Conservation (phyloP, 495 filamentous ascomycete species). For the Paragyromitra xinjiangensis region DNA sequence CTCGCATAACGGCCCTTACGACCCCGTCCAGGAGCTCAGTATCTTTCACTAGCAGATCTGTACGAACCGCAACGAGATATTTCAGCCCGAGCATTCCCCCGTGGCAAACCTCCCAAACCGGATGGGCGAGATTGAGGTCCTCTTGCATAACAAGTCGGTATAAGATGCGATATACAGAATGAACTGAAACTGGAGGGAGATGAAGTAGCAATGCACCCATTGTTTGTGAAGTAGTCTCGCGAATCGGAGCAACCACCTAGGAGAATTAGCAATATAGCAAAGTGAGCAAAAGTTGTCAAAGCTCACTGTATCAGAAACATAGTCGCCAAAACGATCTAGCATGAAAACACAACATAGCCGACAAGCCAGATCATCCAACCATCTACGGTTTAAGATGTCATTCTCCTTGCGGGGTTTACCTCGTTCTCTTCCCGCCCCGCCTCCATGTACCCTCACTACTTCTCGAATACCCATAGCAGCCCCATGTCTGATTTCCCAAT, state of each 20-base stretch:
- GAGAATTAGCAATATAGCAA: constrained; percentile 33
- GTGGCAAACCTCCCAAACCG: constrained; percentile 93
- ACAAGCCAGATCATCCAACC: constrained; percentile 92
- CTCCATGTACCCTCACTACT: constrained; percentile 88
- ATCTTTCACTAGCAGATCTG: constrained; percentile 85
- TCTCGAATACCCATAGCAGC: constrained; percentile 95
- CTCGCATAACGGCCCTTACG: constrained; percentile 90
- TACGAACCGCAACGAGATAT: constrained; percentile 93
- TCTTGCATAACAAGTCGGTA: constrained; percentile 91
- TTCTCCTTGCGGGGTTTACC: constrained; percentile 79
- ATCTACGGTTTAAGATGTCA: constrained; percentile 77
- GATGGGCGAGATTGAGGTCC: constrained; percentile 73
- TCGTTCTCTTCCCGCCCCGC: constrained; percentile 81
- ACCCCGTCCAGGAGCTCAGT: constrained; percentile 89
- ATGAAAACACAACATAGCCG: constrained; percentile 93
- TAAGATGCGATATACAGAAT: constrained; percentile 79
- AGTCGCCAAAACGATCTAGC: constrained; percentile 96
- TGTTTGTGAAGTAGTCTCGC: constrained; percentile 96
- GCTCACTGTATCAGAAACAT: constrained; percentile 86
- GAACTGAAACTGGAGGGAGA: constrained; percentile 75
- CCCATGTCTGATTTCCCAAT: constrained; percentile 97
- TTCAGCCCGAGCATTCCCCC: constrained; percentile 96
- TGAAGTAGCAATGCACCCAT: constrained; percentile 87
- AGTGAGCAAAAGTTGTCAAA: neutral
- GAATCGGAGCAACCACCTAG: constrained; percentile 83